These are phyloP conservation scores for Fallopia convolvulus DNA, from an alignment of 148 eudicot species.

Conservation along the genomic window DNA sequence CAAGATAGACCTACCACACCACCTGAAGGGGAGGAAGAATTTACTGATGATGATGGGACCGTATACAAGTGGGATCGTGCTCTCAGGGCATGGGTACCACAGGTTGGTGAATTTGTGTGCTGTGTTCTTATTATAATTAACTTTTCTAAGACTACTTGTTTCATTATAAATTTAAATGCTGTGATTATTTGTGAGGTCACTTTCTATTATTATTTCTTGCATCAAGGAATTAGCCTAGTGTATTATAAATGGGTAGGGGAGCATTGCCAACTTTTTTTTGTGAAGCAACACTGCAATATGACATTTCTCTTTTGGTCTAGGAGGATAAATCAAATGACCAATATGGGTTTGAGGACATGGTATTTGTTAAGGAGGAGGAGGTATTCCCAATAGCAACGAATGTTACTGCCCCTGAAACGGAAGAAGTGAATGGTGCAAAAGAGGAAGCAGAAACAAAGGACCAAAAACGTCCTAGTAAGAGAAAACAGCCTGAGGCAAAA, in stretches of 20 bases:
- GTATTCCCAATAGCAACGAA: constrained; percentile 45
- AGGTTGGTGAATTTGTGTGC: constrained; percentile 38
- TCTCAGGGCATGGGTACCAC: constrained; percentile 91
- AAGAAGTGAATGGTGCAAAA: constrained; percentile 22
- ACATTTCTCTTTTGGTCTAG: constrained; percentile 27
- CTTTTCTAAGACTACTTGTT: background rate
- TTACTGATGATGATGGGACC: constrained; percentile 95
- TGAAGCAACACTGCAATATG: background rate
- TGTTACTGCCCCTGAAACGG: constrained; percentile 27
- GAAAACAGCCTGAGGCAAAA: constrained; percentile 66
- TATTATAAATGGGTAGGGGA: background rate
- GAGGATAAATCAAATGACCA: constrained; percentile 28
- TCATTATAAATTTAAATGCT: background rate
- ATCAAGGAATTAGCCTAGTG: background rate
- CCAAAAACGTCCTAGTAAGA: constrained; percentile 36
- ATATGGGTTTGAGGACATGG: constrained; percentile 70
- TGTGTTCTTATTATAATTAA: background rate
- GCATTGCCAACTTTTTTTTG: background rate
- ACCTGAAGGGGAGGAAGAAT: constrained; percentile 92
- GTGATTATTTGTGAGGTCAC: background rate
- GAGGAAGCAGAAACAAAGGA: constrained; percentile 36
- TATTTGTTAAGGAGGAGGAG: constrained; percentile 66
- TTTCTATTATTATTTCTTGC: background rate
- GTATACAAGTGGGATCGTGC: constrained; percentile 77
- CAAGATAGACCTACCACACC: constrained; percentile 79